Evolutionary conservation across 805 yeast species (phyloP), one percentile per base, ranked within the genome.

Genomic region (Hanseniaspora vineae): DNA sequence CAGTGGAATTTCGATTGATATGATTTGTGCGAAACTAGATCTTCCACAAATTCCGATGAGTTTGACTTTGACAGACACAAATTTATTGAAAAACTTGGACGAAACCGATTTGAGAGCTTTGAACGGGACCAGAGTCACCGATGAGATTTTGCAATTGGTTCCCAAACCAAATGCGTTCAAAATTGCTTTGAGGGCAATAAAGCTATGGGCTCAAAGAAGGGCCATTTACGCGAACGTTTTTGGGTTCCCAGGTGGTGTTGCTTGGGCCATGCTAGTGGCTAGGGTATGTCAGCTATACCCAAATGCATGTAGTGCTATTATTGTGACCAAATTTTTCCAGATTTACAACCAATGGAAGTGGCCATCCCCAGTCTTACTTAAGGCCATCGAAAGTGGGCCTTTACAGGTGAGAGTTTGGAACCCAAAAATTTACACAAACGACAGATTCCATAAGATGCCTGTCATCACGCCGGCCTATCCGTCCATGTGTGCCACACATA

Each of bases 261-360:
- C 98, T 1, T 92, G 98, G 98, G 98, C 98, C 0, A 92, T 92
- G 97, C 65, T 92, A 39, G 97, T 89, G n/a, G 98, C 97, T 1
- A 74, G 98, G 57, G 87, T 92, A 31, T 92, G 98, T 65, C 98
- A 92, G 63, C 67, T 92, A 45, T 92, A 90, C 61, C 98, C 98
- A 10, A 90, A 90, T 65, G 95, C 97, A 0, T 94, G 88, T 12
- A 81, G 96, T 51, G 86, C 97, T 0, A 87, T 84, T 2, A 83
- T 92, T 46, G 81, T 92, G n/a, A 78, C 82, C 50, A 84, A 88
- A 60, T 92, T 92, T 61, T 92, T 92, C 66, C 77, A 78, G 53
- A 87, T 92, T 52, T 76, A 86, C 55, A 67, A 87, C 1, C 78
- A 86, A 61, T 92, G 98, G 98, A 80, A 78, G 57, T 92, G 98